Evolutionary conservation across 108 stramenopile genomes (phyloP), one percentile per base, ranked within the genome.

Genomic region (Fragilaria crotonensis): DNA sequence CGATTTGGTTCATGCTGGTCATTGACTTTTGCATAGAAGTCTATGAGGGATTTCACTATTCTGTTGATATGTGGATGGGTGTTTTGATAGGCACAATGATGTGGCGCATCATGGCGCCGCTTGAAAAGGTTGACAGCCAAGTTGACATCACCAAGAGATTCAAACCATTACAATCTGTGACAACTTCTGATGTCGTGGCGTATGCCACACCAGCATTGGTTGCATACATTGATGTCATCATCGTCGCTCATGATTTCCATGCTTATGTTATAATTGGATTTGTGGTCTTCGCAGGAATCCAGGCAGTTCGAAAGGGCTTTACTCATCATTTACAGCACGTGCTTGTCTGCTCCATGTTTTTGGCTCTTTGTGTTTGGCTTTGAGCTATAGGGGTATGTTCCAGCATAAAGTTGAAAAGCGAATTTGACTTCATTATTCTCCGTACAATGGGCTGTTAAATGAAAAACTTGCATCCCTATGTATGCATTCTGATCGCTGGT

Each of bases 41-140:
- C 1, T 87, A 85, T 59, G 81, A 90, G 60, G 89, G 89, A 5
- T 87, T 87, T 68, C 89, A 90, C 59, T 90, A 90, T 52, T 77
- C 75, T 36, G 86, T 87, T 0, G 89, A 90, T 59, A 90, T 90
- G 89, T 87, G 83, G 81, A 22, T 90, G 54, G 89, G 89, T 17
- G 72, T 77, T 14, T 59, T 90, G 33, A 54, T 90, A 5, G 79
- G 74, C 32, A 73, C 74, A 54, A 70, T 90, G 52, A 54, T 87
- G 5, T 90, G 83, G 83, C 71, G 66, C 25, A 50, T 72, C 21
- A 63, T 76, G 21, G 60, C 73, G 19, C 45, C 66, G 1, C 22
- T 84, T 17, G 86, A 87, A 59, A 31, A 28, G 19, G 69, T 28
- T 29, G 69, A 52, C 22, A 53, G 58, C 2, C 11, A 31, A 19